These are phyloP conservation scores for Astragalus membranaceus DNA, from an alignment of 306 rosid species.

Conservation along the genomic window DNA sequence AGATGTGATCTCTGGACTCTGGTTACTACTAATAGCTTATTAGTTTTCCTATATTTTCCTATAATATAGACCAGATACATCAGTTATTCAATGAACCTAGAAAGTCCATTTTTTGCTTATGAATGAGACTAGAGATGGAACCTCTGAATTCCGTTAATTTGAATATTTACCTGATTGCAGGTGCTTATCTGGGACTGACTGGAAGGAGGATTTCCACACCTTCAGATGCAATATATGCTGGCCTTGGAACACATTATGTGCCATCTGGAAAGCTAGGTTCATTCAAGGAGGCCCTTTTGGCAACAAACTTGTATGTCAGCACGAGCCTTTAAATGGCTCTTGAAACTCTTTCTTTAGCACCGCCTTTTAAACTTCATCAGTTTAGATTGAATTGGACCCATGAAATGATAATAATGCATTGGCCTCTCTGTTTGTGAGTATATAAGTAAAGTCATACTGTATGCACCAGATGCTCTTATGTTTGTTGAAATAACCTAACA, in stretches of 20 bases:
- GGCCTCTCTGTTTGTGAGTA: neutral
- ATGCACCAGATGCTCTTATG: neutral
- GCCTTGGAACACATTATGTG: constrained; percentile 92
- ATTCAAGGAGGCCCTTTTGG: constrained; percentile 84
- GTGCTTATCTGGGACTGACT: constrained; percentile 94
- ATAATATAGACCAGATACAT: no score
- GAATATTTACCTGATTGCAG: constrained; percentile 35
- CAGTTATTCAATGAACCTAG: no score
- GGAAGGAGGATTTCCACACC: constrained; percentile 86
- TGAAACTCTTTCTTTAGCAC: neutral
- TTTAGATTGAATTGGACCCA: constrained; percentile 1
- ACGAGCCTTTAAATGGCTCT: neutral
- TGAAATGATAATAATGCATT: neutral
- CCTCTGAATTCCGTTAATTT: neutral
- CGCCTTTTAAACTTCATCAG: neutral
- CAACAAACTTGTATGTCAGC: constrained; percentile 61
- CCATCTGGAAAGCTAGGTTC: constrained; percentile 73
- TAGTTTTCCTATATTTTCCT: neutral
- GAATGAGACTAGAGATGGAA: no score
- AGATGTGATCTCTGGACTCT: neutral
- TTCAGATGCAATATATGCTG: constrained; percentile 78
- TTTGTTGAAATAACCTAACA: neutral
- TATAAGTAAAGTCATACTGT: neutral
- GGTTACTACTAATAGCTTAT: neutral
- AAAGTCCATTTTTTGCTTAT: no score